phyloP scores from a whole-genome alignment of 1,139 yeast genomes.

The Debaryomyces robertsiae region DNA sequence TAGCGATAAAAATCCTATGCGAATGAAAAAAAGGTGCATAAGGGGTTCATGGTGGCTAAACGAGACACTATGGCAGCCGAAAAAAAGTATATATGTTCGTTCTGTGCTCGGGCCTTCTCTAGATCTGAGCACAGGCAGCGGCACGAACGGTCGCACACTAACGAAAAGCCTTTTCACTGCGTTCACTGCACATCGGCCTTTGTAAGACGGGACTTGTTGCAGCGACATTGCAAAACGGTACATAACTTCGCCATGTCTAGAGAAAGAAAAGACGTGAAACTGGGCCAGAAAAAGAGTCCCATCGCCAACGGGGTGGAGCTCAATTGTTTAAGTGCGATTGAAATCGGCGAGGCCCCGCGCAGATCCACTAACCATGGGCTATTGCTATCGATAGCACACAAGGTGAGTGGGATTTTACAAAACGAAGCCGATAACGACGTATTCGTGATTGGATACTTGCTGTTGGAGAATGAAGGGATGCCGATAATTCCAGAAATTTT shows the following conservation, averaged over 20 bases:
- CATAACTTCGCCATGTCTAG: constrained; percentile 42
- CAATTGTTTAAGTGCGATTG: background rate
- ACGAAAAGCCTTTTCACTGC: constrained; percentile 81
- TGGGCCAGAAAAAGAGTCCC: background rate
- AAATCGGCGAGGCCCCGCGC: background rate
- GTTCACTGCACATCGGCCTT: constrained; percentile 69
- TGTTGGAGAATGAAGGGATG: constrained; percentile 13
- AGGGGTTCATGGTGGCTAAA: background rate
- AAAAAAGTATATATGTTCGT: constrained; percentile 73
- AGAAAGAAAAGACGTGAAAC: constrained; percentile 14
- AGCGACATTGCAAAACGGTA: constrained; percentile 78
- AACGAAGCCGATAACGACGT: constrained; percentile 2
- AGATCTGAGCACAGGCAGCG: constrained; percentile 81
- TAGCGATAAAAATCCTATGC: constrained; percentile 2
- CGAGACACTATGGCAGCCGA: constrained; percentile 40
- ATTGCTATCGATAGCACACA: constrained; percentile 6
- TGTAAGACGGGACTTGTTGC: constrained; percentile 74
- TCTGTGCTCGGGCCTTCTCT: constrained; percentile 79
- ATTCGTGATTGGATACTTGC: constrained; percentile 38
- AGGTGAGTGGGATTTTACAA: constrained; percentile 3
- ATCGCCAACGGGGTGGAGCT: background rate
- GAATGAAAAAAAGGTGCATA: background rate
- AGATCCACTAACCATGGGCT: constrained; percentile 7
- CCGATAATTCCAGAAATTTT: constrained; percentile 6
- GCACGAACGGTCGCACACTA: constrained; percentile 83